Evolutionary conservation across 176 grass and related monocot species (phyloP), one percentile per base, ranked within the genome.

Genomic region (Musa itinerans): DNA sequence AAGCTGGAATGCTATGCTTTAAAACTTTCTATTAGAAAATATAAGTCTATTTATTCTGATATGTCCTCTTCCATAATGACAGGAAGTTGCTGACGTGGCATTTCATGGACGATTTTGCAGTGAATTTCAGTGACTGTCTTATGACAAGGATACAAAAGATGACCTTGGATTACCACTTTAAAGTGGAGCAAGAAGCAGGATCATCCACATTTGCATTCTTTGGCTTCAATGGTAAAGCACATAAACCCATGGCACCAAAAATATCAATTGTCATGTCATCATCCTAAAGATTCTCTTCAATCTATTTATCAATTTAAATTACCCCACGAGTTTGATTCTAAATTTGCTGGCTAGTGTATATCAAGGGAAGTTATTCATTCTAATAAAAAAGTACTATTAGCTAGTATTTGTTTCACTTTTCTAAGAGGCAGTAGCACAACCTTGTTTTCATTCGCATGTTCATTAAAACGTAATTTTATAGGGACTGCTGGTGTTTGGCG

Each of bases 141-240:
- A 94, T 99, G 90, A 99, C 95, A 80, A 89, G 95, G 88, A 99
- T 94, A 73, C 95, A 99, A 68, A 89, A 85, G 86, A 99, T 99
- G 90, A 99, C 95, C 75, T 70, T 99, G 54, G 88, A 99, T 84
- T 99, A 99, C 65, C 90, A 99, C 80, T 99, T 99, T 70, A 99
- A 91, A 89, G 95, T 99, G 72, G 95, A 99, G 83, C 95, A 99
- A 84, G 88, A 99, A 82, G 88, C 80, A 34, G 95, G 95, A 76
- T 99, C 95, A 82, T 91, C 80, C 43, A 75, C 83, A 48, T 89
- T 99, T 83, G 84, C 80, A 7, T 99, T 99, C 84, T 99, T 99
- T 74, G 95, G 95, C 78, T 99, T 99, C 74, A 99, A 99, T 80
- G 95, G 95, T 99, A 94, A 80, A 53, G 17, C 69, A 29, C 43